Conservation (phyloP, 495 filamentous ascomycete species). For the Cercophora samala region DNA sequence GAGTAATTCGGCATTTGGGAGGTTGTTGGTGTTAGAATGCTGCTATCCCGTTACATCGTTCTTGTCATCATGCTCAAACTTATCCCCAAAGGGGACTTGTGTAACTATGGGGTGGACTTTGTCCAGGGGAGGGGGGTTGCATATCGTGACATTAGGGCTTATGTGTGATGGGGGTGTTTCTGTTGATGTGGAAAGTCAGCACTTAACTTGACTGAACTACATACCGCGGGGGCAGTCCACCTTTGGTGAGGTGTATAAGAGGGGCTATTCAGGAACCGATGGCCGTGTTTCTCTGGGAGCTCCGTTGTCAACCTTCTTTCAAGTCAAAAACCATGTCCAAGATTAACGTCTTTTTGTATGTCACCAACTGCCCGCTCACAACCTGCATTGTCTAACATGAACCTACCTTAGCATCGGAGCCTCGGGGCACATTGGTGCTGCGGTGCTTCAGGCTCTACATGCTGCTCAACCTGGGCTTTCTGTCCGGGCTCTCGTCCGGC, state of each 20-base stretch:
- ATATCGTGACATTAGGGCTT: not conserved
- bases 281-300: too few relatives aligned
- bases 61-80: not conserved
- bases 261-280: too few relatives aligned
- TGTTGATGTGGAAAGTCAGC: not conserved
- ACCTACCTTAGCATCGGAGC: constrained; percentile 16
- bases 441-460: constrained; percentile 10
- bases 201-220: too few relatives aligned
- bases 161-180: not conserved
- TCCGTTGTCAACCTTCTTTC: too few relatives aligned
- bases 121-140: not conserved
- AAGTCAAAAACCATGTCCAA: not conserved
- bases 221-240: too few relatives aligned
- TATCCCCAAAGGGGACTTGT: not conserved
- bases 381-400: not conserved
- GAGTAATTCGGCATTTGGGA: not conserved
- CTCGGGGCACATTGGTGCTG: constrained; percentile 20
- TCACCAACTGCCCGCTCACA: not conserved
- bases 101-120: not conserved
- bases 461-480: constrained; percentile 3
- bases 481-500: constrained; percentile 19
- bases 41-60: not conserved
- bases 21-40: not conserved
- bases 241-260: not conserved
- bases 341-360: not conserved